Conservation (phyloP, 805 yeast species). For the Suhomyces kilbournensis region DNA sequence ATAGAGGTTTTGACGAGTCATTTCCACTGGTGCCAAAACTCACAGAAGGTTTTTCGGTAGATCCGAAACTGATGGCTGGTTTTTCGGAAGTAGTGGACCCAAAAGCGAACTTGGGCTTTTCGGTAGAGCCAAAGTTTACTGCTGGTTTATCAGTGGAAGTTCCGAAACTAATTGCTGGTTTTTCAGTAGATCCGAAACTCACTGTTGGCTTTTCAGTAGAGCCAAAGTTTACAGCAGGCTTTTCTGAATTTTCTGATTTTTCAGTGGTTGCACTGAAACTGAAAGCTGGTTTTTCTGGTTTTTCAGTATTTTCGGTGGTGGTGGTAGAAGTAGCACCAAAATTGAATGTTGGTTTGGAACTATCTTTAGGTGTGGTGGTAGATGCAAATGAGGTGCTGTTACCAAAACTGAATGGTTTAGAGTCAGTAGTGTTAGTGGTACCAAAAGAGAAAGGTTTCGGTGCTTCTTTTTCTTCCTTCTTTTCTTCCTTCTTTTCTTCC, state of each 20-base stretch:
- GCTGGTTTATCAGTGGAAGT: conserved; percentile 3
- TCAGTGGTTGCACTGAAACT: neutral
- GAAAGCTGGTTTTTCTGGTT: neutral
- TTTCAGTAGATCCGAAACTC: conserved; percentile 39
- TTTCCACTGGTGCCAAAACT: neutral
- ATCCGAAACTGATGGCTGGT: neutral
- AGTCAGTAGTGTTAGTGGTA: neutral
- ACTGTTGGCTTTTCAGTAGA: conserved; percentile 25
- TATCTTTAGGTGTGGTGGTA: neutral
- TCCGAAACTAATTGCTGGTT: conserved; percentile 28
- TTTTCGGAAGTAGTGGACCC: conserved; percentile 1
- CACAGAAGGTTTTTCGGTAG: neutral
- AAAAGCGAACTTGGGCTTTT: too few relatives aligned
- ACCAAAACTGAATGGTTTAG: conserved; percentile 16
- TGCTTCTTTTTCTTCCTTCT: neutral
- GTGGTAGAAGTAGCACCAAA: neutral
- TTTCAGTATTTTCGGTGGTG: neutral
- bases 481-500: neutral
- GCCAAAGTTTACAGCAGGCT: conserved; percentile 7
- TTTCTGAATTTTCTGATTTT: neutral
- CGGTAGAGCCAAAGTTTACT: conserved; percentile 18
- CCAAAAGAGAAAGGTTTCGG: conserved; percentile 15
- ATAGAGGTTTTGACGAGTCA: neutral
- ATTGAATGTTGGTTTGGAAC: neutral
- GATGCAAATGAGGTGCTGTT: neutral